A percentile compares a stretch with the other conserved stretches of the same genome.
Evolutionary conservation across 192 early-diverging fungal genomes (phyloP).

Genomic region (Helicostylum pulchrum): DNA sequence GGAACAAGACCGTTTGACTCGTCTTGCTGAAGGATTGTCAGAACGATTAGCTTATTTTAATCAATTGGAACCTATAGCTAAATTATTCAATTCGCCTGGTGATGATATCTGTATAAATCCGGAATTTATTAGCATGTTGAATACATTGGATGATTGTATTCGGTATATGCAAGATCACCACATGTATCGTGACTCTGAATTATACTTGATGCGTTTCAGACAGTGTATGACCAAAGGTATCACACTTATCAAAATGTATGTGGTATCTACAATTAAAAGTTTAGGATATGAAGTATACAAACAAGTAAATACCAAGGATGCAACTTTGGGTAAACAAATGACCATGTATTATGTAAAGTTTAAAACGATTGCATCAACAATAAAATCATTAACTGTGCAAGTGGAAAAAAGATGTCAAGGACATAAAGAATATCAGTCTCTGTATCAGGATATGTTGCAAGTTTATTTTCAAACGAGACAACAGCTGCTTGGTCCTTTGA

Average conservation of each 20-base stretch:
- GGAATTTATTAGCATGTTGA: constrained; percentile 78
- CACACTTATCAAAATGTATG: constrained; percentile 89
- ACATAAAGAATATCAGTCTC: constrained; percentile 68
- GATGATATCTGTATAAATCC: constrained; percentile 77
- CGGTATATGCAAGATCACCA: constrained; percentile 67
- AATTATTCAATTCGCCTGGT: constrained; percentile 78
- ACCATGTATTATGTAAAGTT: constrained; percentile 80
- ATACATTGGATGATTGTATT: constrained; percentile 74
- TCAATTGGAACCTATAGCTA: constrained; percentile 76
- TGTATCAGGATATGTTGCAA: constrained; percentile 72
- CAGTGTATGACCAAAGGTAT: constrained; percentile 95
- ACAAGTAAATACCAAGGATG: constrained; percentile 35
- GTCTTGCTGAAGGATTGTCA: constrained; percentile 54
- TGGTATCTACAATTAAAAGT: constrained; percentile 65
- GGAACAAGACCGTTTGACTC: constrained; percentile 63
- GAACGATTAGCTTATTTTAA: constrained; percentile 76
- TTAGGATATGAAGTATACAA: constrained; percentile 63
- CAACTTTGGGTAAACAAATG: constrained; percentile 25
- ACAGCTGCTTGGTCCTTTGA: constrained; percentile 62
- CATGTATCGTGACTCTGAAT: constrained; percentile 79
- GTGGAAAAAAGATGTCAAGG: constrained; percentile 68
- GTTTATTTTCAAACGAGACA: constrained; percentile 75
- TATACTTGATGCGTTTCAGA: constrained; percentile 90
- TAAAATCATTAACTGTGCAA: constrained; percentile 66
- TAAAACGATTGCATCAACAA: constrained; percentile 55